Evolutionary conservation across 2,329 filamentous ascomycete genomes (phyloP).

Genomic region (Aspergillus ochraceoroseus): DNA sequence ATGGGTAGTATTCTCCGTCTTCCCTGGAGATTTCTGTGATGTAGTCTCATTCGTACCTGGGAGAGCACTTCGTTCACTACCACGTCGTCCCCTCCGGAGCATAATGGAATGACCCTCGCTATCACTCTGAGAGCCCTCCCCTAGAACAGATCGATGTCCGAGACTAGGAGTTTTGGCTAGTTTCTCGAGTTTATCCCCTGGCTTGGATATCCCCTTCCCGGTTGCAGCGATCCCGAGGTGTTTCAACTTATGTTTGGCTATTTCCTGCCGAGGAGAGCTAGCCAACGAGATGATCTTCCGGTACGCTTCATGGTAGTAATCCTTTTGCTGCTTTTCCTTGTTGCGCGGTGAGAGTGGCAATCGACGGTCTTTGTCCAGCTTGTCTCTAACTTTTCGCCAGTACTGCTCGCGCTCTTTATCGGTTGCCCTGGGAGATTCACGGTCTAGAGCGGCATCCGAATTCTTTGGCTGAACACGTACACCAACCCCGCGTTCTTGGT

Average conservation of each 20-base stretch:
- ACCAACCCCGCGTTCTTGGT: slow-evolving; percentile 6
- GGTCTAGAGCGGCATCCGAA: slow-evolving; percentile 9
- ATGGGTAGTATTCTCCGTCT: slow-evolving; percentile 21
- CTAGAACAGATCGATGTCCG: slow-evolving; percentile 21
- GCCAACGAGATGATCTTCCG: slow-evolving; percentile 22
- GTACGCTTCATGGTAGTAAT: slow-evolving; percentile 19
- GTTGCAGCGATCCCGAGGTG: slow-evolving; percentile 9
- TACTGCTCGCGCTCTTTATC: slow-evolving; percentile 28
- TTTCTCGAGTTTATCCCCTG: slow-evolving; percentile 36
- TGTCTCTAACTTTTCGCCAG: slow-evolving; percentile 28
- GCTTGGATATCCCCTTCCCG: slow-evolving; percentile 5
- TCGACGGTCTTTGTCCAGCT: slow-evolving; percentile 27
- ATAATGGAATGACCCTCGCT: slow-evolving; percentile 8
- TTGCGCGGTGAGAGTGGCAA: slow-evolving; percentile 15
- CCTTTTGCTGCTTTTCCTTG: slow-evolving; percentile 24
- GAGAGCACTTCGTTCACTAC: slow-evolving; percentile 36
- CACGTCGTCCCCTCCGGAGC: slow-evolving; percentile 32
- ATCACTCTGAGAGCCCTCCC: slow-evolving; percentile 19
- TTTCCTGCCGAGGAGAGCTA: slow-evolving; percentile 22
- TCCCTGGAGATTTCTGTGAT: slow-evolving; percentile 19
- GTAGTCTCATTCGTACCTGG: slow-evolving; percentile 26
- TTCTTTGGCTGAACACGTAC: slow-evolving; percentile 7
- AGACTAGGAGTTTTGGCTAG: slow-evolving; percentile 37
- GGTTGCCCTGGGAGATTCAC: slow-evolving; percentile 12
- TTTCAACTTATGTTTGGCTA: slow-evolving; percentile 21